phyloP scores from a whole-genome alignment of 805 yeast species.

The Metschnikowia proteae region DNA sequence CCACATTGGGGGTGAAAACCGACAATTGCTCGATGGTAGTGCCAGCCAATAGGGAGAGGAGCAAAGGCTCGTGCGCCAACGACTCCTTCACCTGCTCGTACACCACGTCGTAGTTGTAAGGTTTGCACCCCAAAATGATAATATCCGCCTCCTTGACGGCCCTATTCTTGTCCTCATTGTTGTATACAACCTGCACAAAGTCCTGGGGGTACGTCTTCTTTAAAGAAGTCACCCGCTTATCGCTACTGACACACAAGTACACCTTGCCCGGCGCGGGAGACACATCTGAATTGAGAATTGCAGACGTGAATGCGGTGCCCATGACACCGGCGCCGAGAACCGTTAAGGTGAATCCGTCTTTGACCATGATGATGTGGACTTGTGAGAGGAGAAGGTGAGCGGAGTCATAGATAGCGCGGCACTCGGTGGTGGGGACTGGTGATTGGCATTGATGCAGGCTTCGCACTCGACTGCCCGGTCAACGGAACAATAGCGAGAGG shows the following conservation, averaged over 20 bases:
- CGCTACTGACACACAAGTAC: conserved; percentile 70
- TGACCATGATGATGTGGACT: conserved; percentile 2
- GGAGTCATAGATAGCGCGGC: not conserved
- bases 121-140: conserved; percentile 83
- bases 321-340: conserved; percentile 92
- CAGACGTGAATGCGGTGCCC: conserved; percentile 89
- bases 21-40: conserved; percentile 73
- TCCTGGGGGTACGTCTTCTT: conserved; percentile 33
- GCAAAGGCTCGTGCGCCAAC: conserved; percentile 49
- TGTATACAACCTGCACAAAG: conserved; percentile 50
- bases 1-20: conserved; percentile 53
- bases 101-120: conserved; percentile 66
- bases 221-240: conserved; percentile 42
- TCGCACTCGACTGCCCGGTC: not conserved
- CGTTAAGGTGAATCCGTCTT: conserved; percentile 49
- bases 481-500: not conserved
- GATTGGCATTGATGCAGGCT: not conserved
- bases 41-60: conserved; percentile 89
- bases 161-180: conserved; percentile 41
- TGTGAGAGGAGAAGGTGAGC: not conserved
- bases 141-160: conserved; percentile 67
- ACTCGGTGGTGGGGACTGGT: too few species aligned
- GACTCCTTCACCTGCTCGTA: conserved; percentile 47
- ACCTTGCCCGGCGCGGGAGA: conserved; percentile 64
- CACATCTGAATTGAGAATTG: conserved; percentile 53